Percentiles rank a stretch among this genome's conserved stretches.
Evolutionary conservation across 768 basidiomycete genomes (phyloP).

Genomic region (Cystofilobasidium capitatum): DNA sequence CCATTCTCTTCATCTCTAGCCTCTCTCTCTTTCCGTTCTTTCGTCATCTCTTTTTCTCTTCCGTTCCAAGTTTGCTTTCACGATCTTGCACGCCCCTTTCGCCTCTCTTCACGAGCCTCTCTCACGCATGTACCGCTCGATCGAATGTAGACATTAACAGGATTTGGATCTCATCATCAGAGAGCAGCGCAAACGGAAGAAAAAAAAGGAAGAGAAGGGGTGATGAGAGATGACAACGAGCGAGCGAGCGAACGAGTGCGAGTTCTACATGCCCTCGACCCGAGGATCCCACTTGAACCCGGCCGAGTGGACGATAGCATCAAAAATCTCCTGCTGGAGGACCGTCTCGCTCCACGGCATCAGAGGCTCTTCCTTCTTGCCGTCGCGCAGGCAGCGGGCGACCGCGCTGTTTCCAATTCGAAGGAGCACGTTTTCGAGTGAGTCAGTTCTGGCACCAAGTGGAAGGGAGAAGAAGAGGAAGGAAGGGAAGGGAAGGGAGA

Average conservation of each 20-base stretch:
- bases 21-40: neutral
- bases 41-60: neutral
- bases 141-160: no score
- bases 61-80: neutral
- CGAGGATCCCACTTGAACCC: slow-evolving; percentile 3
- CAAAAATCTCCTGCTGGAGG: slow-evolving; percentile 73
- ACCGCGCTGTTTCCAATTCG: slow-evolving; percentile 47
- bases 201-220: no score
- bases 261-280: no score
- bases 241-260: no score
- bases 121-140: no score
- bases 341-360: slow-evolving; percentile 75
- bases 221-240: no score
- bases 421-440: neutral
- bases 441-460: neutral
- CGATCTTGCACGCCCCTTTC: neutral
- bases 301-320: slow-evolving; percentile 51
- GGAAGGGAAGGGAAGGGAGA: neutral
- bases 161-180: no score
- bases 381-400: slow-evolving; percentile 62
- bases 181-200: no score
- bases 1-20: neutral
- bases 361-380: slow-evolving; percentile 59
- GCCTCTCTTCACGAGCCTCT: neutral
- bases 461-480: neutral